Evolutionary conservation across 805 yeast genomes (phyloP).

Genomic region (Candida ipomoeae): DNA sequence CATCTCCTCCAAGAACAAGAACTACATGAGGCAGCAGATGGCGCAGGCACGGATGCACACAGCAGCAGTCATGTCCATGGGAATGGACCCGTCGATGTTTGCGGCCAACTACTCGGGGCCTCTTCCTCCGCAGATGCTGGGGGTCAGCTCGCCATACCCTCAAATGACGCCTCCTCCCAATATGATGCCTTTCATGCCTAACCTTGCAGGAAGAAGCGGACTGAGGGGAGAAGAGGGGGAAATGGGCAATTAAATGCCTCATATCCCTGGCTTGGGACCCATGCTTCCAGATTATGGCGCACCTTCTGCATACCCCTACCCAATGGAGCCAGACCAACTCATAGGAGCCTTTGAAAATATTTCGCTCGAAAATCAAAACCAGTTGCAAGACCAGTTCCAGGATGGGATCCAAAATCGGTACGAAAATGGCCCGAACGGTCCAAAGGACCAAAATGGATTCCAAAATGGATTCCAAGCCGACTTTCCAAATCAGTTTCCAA

Average conservation of each 20-base stretch:
- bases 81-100: constrained; percentile 35
- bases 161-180: background rate
- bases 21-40: constrained; percentile 21
- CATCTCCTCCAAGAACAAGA: constrained; percentile 20
- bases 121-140: background rate
- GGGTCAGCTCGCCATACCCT: background rate
- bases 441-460: too few relatives aligned
- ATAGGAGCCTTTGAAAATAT: background rate
- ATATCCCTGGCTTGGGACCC: background rate
- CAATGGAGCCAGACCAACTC: background rate
- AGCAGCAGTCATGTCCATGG: constrained; percentile 37
- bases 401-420: too few relatives aligned
- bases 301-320: background rate
- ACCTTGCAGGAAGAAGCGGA: background rate
- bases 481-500: too few relatives aligned
- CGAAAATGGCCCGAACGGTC: too few relatives aligned
- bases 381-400: background rate
- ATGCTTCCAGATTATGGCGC: background rate
- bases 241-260: background rate
- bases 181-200: background rate
- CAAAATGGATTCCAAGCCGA: too few relatives aligned
- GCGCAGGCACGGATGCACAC: constrained; percentile 37
- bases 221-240: background rate
- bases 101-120: constrained; percentile 9
- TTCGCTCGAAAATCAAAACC: background rate